Percentiles rank a stretch among this genome's conserved stretches.
These are phyloP conservation scores for Botryotinia narcissicola DNA, from an alignment of 2,329 filamentous ascomycete species.

Conservation along the genomic window DNA sequence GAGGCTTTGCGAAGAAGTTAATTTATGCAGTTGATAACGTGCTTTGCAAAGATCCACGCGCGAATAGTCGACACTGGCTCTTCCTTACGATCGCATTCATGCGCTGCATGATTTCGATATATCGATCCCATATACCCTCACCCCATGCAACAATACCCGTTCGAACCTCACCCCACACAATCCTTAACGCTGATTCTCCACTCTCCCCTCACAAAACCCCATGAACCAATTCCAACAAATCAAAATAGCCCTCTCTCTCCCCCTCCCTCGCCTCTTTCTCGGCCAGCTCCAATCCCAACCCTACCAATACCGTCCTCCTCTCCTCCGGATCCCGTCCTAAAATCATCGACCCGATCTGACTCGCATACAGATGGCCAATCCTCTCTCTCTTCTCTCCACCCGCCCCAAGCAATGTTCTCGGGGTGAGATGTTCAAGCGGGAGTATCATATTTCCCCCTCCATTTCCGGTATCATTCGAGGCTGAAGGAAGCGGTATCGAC, in stretches of 20 bases:
- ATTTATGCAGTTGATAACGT: not conserved
- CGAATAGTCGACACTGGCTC: not conserved
- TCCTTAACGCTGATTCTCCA: not conserved
- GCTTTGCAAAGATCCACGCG: not conserved
- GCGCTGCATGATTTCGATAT: not conserved
- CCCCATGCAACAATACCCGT: fast-evolving
- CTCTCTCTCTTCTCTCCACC: conserved; percentile 77
- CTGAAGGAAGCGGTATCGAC: conserved; percentile 40
- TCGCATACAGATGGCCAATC: conserved; percentile 82
- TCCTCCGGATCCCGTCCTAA: conserved; percentile 67
- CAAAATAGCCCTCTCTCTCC: conserved; percentile 58
- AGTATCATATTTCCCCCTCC: conserved; percentile 58
- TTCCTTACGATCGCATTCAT: not conserved
- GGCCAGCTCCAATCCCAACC: conserved; percentile 54
- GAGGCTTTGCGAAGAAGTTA: not conserved
- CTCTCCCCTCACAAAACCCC: conserved; percentile 45
- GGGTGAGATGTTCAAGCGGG: conserved; percentile 78
- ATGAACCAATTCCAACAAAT: conserved; percentile 61
- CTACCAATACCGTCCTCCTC: conserved; percentile 58
- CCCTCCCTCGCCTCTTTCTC: conserved; percentile 30
- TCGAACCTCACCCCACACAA: fast-evolving
- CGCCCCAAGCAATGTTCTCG: conserved; percentile 82
- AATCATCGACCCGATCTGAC: conserved; percentile 82
- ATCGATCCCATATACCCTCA: not conserved
- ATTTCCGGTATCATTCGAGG: conserved; percentile 32